Evolutionary conservation across 768 basidiomycete species (phyloP).

Genomic region (Suillus lakei): DNA sequence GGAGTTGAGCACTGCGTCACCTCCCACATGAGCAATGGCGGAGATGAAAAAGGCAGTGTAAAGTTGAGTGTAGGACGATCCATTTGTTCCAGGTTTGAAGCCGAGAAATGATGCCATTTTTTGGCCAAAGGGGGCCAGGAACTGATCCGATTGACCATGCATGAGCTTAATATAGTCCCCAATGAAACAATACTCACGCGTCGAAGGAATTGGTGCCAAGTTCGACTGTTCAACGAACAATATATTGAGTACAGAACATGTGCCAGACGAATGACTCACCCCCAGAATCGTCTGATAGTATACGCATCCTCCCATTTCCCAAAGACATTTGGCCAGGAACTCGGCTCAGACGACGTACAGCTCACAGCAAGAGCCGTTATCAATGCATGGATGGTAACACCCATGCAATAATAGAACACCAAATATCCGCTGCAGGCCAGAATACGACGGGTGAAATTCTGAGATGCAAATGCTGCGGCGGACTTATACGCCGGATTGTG

Average conservation of each 20-base stretch:
- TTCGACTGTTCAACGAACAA: conserved; percentile 23
- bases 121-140: conserved; percentile 31
- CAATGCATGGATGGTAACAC: background rate
- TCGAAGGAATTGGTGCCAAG: conserved; percentile 46
- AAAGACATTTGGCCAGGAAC: conserved; percentile 45
- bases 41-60: conserved; percentile 42
- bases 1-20: conserved; percentile 30
- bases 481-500: conserved; percentile 16
- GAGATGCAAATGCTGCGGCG: conserved; percentile 5
- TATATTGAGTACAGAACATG: background rate
- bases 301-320: conserved; percentile 39
- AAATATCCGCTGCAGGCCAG: background rate
- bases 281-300: conserved; percentile 46
- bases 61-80: conserved; percentile 39
- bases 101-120: conserved; percentile 26
- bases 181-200: conserved; percentile 29
- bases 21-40: conserved; percentile 39
- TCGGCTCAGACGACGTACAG: conserved; percentile 29
- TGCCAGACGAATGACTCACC: conserved; percentile 33
- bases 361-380: conserved; percentile 16
- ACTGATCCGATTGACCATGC: conserved; percentile 19
- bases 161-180: background rate
- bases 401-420: conserved; percentile 5
- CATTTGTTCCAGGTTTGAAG: conserved; percentile 30
- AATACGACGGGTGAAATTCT: conserved; percentile 1